A percentile compares a stretch with the other conserved stretches of the same genome.
Conservation (phyloP, 768 basidiomycete species). For the Cystobasidium onofrii region DNA sequence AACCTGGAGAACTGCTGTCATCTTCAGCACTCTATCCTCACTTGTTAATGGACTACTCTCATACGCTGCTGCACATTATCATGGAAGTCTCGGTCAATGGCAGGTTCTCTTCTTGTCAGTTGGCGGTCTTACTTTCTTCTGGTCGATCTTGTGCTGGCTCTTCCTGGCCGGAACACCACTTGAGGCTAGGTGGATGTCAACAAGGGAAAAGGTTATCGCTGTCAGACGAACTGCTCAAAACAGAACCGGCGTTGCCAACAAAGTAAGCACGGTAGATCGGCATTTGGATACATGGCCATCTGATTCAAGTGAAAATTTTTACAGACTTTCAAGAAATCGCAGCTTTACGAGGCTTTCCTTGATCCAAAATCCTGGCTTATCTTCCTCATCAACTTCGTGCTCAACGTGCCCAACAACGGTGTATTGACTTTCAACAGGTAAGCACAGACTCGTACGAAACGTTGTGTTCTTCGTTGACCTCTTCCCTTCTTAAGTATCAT, state of each 20-base stretch:
- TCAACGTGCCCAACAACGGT: conserved; percentile 40
- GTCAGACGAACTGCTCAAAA: conserved; percentile 33
- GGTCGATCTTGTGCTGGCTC: conserved; percentile 36
- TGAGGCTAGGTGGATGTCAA: conserved; percentile 40
- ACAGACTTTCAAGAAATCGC: conserved; percentile 41
- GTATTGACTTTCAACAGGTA: conserved; percentile 38
- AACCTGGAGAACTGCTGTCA: conserved; percentile 38
- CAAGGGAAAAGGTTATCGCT: conserved; percentile 40
- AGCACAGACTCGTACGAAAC: too few relatives aligned
- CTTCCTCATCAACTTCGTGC: conserved; percentile 39
- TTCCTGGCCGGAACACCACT: conserved; percentile 40
- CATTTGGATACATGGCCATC: not conserved
- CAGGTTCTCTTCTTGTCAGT: conserved; percentile 39
- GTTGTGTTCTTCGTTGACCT: too few relatives aligned
- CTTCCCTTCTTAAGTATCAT: conserved; percentile 17
- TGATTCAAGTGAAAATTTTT: not conserved
- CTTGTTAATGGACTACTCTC: conserved; percentile 40
- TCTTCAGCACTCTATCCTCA: conserved; percentile 41
- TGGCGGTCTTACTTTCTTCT: conserved; percentile 38
- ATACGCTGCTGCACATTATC: conserved; percentile 26
- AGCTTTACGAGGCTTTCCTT: conserved; percentile 39
- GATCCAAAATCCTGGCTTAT: conserved; percentile 43
- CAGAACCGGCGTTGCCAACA: conserved; percentile 42
- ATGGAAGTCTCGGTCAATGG: conserved; percentile 34
- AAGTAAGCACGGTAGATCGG: not conserved